Evolutionary conservation across 2,329 filamentous ascomycete genomes (phyloP).

Genomic region (Colletotrichum somersetense): DNA sequence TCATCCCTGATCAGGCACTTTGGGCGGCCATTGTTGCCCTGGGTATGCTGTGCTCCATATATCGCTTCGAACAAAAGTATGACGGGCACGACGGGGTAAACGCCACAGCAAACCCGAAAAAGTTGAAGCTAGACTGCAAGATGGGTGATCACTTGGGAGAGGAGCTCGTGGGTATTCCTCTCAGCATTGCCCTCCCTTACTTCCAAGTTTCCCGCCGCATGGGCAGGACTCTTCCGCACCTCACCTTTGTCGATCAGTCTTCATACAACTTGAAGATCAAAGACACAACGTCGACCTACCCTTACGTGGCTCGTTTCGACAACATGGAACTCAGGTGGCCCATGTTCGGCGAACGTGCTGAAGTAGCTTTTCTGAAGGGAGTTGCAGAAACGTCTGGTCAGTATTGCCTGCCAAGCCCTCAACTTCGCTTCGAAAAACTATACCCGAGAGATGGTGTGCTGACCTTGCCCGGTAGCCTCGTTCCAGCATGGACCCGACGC

Average conservation of each 20-base stretch:
- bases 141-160: slow-evolving; percentile 64
- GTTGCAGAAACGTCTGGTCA: slow-evolving; percentile 60
- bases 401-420: neutral
- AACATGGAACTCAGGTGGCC: slow-evolving; percentile 68
- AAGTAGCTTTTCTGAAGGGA: slow-evolving; percentile 65
- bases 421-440: neutral
- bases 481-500: slow-evolving; percentile 65
- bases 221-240: slow-evolving; percentile 63
- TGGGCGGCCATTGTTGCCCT: slow-evolving; percentile 66
- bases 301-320: slow-evolving; percentile 64
- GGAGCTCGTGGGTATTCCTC: slow-evolving; percentile 63
- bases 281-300: slow-evolving; percentile 61
- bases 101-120: slow-evolving; percentile 49
- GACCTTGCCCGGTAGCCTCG: slow-evolving; percentile 51
- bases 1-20: slow-evolving; percentile 64
- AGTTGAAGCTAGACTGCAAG: slow-evolving; percentile 52
- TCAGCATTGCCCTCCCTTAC: slow-evolving; percentile 62
- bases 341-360: slow-evolving; percentile 64
- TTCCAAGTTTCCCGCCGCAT: slow-evolving; percentile 63
- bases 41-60: slow-evolving; percentile 66
- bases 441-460: neutral
- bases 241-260: slow-evolving; percentile 66
- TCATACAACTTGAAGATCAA: slow-evolving; percentile 65
- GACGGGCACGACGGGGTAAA: slow-evolving; percentile 64
- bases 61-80: slow-evolving; percentile 64